Evolutionary conservation across 106 monocot genomes (phyloP).

Genomic region (Posidonia australis): DNA sequence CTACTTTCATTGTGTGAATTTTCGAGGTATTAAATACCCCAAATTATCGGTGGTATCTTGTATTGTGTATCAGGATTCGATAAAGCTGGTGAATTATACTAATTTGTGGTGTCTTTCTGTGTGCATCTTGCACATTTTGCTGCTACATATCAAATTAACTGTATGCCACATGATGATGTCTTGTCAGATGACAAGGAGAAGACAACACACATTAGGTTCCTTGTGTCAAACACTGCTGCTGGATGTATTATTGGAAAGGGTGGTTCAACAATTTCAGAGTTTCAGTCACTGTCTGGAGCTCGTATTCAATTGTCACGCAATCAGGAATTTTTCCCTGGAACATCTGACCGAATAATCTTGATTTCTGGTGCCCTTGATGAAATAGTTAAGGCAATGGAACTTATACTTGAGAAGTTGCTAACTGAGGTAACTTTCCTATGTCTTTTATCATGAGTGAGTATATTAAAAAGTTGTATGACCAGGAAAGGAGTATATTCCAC

Average conservation of each 20-base stretch:
- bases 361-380: conserved; percentile 73
- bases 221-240: conserved; percentile 90
- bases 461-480: too few relatives aligned
- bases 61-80: too few relatives aligned
- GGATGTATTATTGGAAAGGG: conserved; percentile 98
- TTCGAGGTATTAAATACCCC: too few relatives aligned
- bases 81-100: too few relatives aligned
- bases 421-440: conserved; percentile 87
- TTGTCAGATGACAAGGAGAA: conserved; percentile 73
- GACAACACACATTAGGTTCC: conserved; percentile 63
- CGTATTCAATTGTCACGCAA: conserved; percentile 94
- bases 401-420: conserved; percentile 71
- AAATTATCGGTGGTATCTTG: too few relatives aligned
- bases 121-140: too few relatives aligned
- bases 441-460: too few relatives aligned
- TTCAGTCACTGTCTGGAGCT: conserved; percentile 92
- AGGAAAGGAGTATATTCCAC: neutral
- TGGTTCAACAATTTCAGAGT: conserved; percentile 85
- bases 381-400: conserved; percentile 74
- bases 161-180: too few relatives aligned
- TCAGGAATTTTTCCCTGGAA: conserved; percentile 94
- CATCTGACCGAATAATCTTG: conserved; percentile 90
- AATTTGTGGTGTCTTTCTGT: too few relatives aligned
- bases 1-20: too few relatives aligned
- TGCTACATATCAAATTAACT: too few relatives aligned